Base-by-base conservation (phyloP, 345 rosid genomes). In the Eucalyptus globulus region DNA sequence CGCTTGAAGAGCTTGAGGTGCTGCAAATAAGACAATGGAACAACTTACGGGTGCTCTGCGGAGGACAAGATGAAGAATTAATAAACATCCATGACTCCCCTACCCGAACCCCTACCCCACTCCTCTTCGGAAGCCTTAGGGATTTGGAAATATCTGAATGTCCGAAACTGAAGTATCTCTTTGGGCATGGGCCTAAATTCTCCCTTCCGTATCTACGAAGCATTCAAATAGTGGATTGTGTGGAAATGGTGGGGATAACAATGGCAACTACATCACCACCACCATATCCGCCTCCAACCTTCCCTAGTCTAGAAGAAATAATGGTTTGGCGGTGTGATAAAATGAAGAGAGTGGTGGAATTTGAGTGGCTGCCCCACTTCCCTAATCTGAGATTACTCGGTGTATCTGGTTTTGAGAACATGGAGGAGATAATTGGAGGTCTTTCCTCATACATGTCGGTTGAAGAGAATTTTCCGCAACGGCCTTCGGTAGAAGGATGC, bases 351-450 rank as follows among this genome's bases (percentile, higher is more conserved):
- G 29, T 10, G 29, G 29, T 56, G 62, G 62, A 56, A 24, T 56
- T 0, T 24, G 62, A 56, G 62, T 56, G 62, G 62, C 14, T 56
- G 14, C 29, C 62, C 13, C 13, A 56, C 62, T 4, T 24, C 62
- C 62, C 22, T 51, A 51, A 17, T 51, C 0, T 51, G 22, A 51
- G 54, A 17, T 3, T 4, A 16, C 0, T 51, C 2, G 0, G 0
- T 0, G 22, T 7, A 51, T 0, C 0, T 0, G 0, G 3, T 51
- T 51, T 0, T 51, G 0, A 17, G 0, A 3, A 17, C 22, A 3
- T 51, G 22, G 22, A 51, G 22, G 56, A 51, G 56, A 51, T 51
- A 17, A 51, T 6, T 1, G 4, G 9, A 51, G 54, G 54, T 51
- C 54, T 7, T 17, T 3, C 54, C 22, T 16, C 54, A 51, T 16